Conservation (phyloP, 352 stramenopile species). For the Peronospora belbahrii region DNA sequence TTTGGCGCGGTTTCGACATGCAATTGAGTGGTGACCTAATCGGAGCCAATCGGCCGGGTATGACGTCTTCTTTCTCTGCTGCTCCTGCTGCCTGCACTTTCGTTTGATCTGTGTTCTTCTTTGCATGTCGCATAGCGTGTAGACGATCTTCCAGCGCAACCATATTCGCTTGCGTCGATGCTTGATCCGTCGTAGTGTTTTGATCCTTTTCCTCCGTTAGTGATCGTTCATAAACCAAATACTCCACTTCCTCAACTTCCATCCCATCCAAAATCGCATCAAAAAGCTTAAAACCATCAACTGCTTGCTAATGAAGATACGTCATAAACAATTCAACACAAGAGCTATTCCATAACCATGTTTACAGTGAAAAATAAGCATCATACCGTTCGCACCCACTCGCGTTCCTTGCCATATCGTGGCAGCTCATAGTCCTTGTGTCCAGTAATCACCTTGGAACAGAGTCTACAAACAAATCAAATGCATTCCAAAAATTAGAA, state of each 20-base stretch:
- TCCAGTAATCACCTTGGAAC: constrained; percentile 55
- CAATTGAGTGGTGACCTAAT: constrained; percentile 1
- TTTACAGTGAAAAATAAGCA: background rate
- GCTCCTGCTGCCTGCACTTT: constrained; percentile 12
- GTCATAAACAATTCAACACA: background rate
- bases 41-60: background rate
- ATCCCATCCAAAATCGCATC: constrained; percentile 77
- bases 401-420: constrained; percentile 48
- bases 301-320: constrained; percentile 43
- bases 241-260: constrained; percentile 54
- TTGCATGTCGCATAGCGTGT: constrained; percentile 36
- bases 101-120: constrained; percentile 18
- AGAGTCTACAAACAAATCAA: constrained; percentile 38
- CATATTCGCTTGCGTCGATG: constrained; percentile 12
- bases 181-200: constrained; percentile 3
- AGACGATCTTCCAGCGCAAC: constrained; percentile 45
- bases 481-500: constrained; percentile 20
- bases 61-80: constrained; percentile 11
- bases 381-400: constrained; percentile 56
- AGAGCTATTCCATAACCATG: constrained; percentile 1
- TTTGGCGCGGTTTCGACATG: constrained; percentile 12
- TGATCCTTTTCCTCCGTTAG: constrained; percentile 22
- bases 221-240: constrained; percentile 48
- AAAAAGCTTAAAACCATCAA: constrained; percentile 52
- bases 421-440: constrained; percentile 56